Evolutionary conservation across 2,329 filamentous ascomycete genomes (phyloP), one percentile per base, ranked within the genome.

Genomic region (Ophiostoma pallidulum): DNA sequence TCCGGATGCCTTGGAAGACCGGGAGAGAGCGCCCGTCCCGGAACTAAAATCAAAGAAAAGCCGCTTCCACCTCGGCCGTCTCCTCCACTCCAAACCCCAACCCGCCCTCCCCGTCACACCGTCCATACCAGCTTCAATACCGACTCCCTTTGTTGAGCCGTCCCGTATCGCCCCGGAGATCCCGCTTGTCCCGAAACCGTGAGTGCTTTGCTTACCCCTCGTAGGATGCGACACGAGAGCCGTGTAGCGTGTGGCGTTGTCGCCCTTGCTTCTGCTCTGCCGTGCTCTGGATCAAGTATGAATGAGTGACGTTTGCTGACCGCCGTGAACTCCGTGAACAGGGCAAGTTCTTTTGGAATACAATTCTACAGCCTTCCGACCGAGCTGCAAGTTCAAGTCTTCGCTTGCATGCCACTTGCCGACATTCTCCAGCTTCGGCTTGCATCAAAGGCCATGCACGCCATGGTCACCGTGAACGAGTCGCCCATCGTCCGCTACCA

Each of bases 371-470:
- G 64, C 26, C 63, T 83, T 6, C 79, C 79, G 2, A 77, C 71
- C 50, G 79, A 83, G 60, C 62, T 83, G 39, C 78, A 82, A 59
- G 71, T 80, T 20, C 76, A 82, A 56, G 74, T 83, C 53, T 73
- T 82, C 42, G 71, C 75, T 3, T 71, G 72, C 1, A 65, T 83
- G 24, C 76, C 79, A 1, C 67, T 83, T 32, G 74, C 74, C 28
- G 77, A 80, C 50, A 66, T 82, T 14, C 66, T 83, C 28, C 79
- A 71, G 51, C 66, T 83, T 19, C 73, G 79, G 51, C 60, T 75
- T 24, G 70, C 74, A 13, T 82, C 77, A 1, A 75, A 72, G 55
- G 70, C 73, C 29, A 78, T 78, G 68, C 78, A 82, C 55, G 65
- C 69, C 20, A 68, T 82, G 53, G 68, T 83, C 32, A 77, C 75